These are phyloP conservation scores for Cyclocybe aegerita DNA, from an alignment of 768 basidiomycete genomes.

Conservation along the genomic window DNA sequence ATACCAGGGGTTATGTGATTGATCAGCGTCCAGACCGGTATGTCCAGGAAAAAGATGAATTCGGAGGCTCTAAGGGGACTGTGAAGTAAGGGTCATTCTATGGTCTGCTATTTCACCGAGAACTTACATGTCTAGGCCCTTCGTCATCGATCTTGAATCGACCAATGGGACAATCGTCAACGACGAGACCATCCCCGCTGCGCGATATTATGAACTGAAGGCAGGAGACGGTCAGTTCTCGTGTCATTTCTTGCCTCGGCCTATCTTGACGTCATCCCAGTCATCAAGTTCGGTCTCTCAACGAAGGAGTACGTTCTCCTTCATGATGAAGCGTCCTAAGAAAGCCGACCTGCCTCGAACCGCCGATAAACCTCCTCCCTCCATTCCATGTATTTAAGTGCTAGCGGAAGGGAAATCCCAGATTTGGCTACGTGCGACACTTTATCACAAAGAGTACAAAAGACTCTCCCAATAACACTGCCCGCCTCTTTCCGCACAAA, in stretches of 20 bases:
- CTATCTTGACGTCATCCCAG: slow-evolving; percentile 33
- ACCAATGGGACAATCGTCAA: slow-evolving; percentile 96
- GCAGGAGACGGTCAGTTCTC: slow-evolving; percentile 66
- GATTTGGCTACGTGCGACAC: too few relatives aligned
- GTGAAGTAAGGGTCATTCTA: slow-evolving; percentile 67
- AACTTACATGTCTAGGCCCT: slow-evolving; percentile 58
- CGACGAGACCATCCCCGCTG: slow-evolving; percentile 77
- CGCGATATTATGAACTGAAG: slow-evolving; percentile 85
- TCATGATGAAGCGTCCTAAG: slow-evolving; percentile 67
- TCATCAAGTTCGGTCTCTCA: slow-evolving; percentile 84
- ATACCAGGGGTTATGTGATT: slow-evolving; percentile 3
- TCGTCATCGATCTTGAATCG: slow-evolving; percentile 97
- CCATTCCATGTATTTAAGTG: neutral
- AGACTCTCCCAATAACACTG: too few relatives aligned
- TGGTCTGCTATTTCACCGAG: neutral
- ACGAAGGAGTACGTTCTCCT: slow-evolving; percentile 82
- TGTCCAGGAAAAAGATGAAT: slow-evolving; percentile 85
- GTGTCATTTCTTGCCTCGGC: slow-evolving; percentile 1
- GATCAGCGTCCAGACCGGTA: slow-evolving; percentile 59
- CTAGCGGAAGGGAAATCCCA: too few relatives aligned
- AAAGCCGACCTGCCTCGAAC: neutral
- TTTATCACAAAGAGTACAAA: too few relatives aligned
- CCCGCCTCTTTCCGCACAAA: too few relatives aligned
- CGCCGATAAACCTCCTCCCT: neutral
- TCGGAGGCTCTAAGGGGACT: slow-evolving; percentile 70